phyloP scores from a whole-genome alignment of 2,329 filamentous ascomycete species.

The Bertia moriformis region DNA sequence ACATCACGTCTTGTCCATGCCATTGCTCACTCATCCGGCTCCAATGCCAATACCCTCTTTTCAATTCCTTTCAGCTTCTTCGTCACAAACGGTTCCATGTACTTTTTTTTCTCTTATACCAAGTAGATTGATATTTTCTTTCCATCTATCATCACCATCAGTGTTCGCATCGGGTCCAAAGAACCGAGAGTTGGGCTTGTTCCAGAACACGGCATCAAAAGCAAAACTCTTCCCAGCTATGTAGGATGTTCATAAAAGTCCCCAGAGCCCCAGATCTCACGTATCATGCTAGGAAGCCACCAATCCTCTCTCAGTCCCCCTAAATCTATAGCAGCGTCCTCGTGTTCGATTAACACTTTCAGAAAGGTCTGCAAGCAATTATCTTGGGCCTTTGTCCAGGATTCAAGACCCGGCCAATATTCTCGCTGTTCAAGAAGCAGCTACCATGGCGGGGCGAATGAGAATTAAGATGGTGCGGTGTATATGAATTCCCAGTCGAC shows the following conservation, averaged over 20 bases:
- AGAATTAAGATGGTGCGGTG: neutral
- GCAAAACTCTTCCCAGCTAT: neutral
- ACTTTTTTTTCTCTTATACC: neutral
- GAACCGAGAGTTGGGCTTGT: neutral
- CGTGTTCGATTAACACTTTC: neutral
- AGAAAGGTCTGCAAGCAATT: neutral
- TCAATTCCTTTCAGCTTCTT: neutral
- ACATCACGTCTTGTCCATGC: too few species aligned
- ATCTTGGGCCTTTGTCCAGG: neutral
- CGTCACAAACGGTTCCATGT: neutral
- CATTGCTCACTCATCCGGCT: neutral
- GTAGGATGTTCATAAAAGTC: neutral
- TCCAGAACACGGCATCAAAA: neutral
- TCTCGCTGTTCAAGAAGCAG: constrained; percentile 6
- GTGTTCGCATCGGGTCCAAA: neutral
- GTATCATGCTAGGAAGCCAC: neutral
- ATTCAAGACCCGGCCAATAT: neutral
- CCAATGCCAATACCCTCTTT: neutral
- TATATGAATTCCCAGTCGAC: constrained; percentile 3
- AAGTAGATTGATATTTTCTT: neutral
- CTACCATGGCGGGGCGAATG: neutral
- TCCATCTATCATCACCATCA: neutral
- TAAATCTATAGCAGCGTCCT: neutral
- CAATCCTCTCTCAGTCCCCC: neutral
- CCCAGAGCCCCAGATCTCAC: neutral